These are phyloP conservation scores for Penicillium sp. DNA, from an alignment of 2,329 filamentous ascomycete species.

Conservation along the genomic window DNA sequence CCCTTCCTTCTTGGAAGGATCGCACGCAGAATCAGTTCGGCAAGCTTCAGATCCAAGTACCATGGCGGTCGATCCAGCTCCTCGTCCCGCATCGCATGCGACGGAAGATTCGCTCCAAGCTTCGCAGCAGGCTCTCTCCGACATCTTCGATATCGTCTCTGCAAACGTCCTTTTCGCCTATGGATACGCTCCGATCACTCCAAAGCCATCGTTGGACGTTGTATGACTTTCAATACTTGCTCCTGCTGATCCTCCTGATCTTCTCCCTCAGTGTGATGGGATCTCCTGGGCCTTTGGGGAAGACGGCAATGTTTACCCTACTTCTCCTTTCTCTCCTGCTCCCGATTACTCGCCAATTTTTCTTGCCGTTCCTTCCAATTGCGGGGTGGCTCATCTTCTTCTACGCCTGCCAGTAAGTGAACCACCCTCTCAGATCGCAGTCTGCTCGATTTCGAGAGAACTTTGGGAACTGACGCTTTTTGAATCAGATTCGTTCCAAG, in stretches of 20 bases:
- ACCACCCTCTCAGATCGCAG: too few species aligned
- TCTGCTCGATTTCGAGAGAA: too few species aligned
- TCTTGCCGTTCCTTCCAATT: constrained; percentile 76
- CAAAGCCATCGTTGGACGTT: constrained; percentile 69
- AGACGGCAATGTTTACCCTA: constrained; percentile 61
- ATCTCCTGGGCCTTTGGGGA: constrained; percentile 64
- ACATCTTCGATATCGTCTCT: constrained; percentile 65
- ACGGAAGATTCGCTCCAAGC: constrained; percentile 59
- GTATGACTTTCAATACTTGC: constrained; percentile 75
- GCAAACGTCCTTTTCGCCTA: constrained; percentile 71
- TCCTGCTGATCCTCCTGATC: constrained; percentile 63
- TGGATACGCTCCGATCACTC: constrained; percentile 66
- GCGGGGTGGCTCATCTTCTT: constrained; percentile 84
- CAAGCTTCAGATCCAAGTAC: constrained; percentile 40
- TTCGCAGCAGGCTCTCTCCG: constrained; percentile 57
- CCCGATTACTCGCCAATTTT: constrained; percentile 81
- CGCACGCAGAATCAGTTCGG: constrained; percentile 37
- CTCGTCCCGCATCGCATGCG: constrained; percentile 57
- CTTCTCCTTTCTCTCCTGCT: constrained; percentile 64
- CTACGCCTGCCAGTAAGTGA: constrained; percentile 79
- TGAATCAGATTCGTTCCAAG: constrained; percentile 75
- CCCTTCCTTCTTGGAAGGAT: constrained; percentile 41
- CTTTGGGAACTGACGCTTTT: constrained; percentile 4
- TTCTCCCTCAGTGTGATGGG: constrained; percentile 79
- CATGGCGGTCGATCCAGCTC: constrained; percentile 43